Base-by-base conservation (phyloP, 2,329 filamentous ascomycete genomes). In the Raffaelea arxii region DNA sequence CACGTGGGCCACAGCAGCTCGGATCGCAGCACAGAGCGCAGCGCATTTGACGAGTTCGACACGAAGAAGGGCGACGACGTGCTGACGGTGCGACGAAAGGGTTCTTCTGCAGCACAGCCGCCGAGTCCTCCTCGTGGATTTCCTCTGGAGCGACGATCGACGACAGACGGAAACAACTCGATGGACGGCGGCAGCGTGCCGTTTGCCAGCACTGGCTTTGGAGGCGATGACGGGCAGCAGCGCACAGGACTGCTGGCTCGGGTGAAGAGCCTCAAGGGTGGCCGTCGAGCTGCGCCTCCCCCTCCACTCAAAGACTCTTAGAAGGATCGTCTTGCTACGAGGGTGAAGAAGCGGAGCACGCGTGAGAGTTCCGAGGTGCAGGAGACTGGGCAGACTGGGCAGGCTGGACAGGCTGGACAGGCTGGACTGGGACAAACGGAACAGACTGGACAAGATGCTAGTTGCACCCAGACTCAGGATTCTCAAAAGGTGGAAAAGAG, bases 11-110 rank as follows among this genome's bases (percentile, higher is more conserved):
- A 62, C 16, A 58, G 63, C 21, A 49, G 58, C 23, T 63, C 16
- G 4, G 21, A 6, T 12, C 5, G 23, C 23, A 41, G 22, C 39
- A 21, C 70, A 52, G 77, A 80, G 49, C 69, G 69, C 49, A 94
- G 91, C 61, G 87, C 88, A 0, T 95, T 89, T 62, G 75, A 79
- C 44, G 88, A 96, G 52, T 94, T 85, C 54, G 78, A 83, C 53
- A 69, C 73, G 42, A 75, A 71, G 55, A 72, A 70, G 40, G 67
- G 71, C 35, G 77, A 80, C 41, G 68, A 71, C 32, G 62, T 56
- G n/a, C 68, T 78, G 44, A 68, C 62, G 19, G 67, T 75, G 35
- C 67, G 64, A 38, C 59, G 63, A 22, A 55, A 51, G 47, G 45
- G 41, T 14, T 49, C 53, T 11, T 25, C 39, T 3, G 25, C 44